Percentiles rank a stretch among this genome's conserved stretches.
These are phyloP conservation scores for Phellinidium pouzarii DNA, from an alignment of 1,284 basidiomycete genomes.

Conservation along the genomic window DNA sequence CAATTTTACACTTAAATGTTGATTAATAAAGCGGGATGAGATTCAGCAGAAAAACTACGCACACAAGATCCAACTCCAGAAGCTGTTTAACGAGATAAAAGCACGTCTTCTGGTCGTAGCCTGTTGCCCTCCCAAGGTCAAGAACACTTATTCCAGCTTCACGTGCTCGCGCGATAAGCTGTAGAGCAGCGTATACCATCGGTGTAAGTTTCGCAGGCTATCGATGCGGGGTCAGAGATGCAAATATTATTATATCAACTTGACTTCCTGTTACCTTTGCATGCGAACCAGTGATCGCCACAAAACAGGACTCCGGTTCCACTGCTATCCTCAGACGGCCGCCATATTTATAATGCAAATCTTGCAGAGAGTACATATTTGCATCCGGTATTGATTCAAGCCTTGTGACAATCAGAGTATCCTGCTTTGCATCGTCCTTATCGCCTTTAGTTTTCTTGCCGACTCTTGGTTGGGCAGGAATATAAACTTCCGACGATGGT, in stretches of 20 bases:
- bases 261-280: constrained; percentile 42
- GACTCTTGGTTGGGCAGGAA: constrained; percentile 64
- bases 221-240: constrained; percentile 1
- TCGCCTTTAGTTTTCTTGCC: constrained; percentile 54
- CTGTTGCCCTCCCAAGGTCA: constrained; percentile 69
- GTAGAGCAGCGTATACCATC: constrained; percentile 82
- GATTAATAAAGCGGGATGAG: constrained; percentile 7
- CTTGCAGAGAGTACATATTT: constrained; percentile 42
- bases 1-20: constrained; percentile 53
- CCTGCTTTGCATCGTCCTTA: constrained; percentile 41
- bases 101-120: constrained; percentile 85
- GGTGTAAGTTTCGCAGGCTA: constrained; percentile 75
- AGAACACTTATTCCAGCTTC: constrained; percentile 74
- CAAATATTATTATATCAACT: constrained; percentile 18
- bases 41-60: constrained; percentile 26
- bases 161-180: constrained; percentile 75
- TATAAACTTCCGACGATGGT: constrained; percentile 56
- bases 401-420: constrained; percentile 31
- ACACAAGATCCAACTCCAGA: constrained; percentile 68
- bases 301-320: constrained; percentile 65
- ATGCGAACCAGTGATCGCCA: constrained; percentile 78
- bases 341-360: constrained; percentile 49
- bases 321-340: constrained; percentile 67
- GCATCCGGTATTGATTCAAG: constrained; percentile 51
- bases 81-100: constrained; percentile 79